Evolutionary conservation across 345 rosid species (phyloP), one percentile per base, ranked within the genome.

Genomic region (Hibiscus syriacus): DNA sequence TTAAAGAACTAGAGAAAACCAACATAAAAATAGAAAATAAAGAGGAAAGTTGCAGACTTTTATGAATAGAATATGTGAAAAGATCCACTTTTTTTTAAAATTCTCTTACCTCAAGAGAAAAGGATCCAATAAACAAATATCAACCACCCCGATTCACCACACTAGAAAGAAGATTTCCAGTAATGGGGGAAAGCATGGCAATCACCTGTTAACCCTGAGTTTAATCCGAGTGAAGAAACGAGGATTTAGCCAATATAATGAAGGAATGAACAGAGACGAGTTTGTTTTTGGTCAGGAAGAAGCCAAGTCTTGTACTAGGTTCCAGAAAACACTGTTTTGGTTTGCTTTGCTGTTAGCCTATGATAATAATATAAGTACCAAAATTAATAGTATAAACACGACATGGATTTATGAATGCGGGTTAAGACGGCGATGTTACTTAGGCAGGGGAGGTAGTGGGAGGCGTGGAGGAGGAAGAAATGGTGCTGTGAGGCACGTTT

Each of bases 401-500:
- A 43, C 3, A 43, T 12, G 6, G 3, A 12, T 43, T 43, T 12
- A 2, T n/a, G 17, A 12, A 45, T 45, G 4, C 4, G 19, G 14
- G 4, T 3, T 0, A 0, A 1, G 41, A 36, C 13, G 3, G 5
- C n/a, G 14, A 45, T 14, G 4, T 13, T 45, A 13, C 14, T 13
- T 0, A 45, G 13, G 3, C 34, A 6, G 14, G 22, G 22, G 53
- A 34, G 54, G 64, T 68, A 68, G 76, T 71, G 76, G 74, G 67
- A 46, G 56, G 23, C 25, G 22, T 46, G 76, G 25, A 6, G 50
- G 19, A n/a, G 20, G 34, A 54, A 55, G 19, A n/a, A 63, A 25
- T 64, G 72, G 63, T 46, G 76, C 46, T 52, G 84, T 19, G 72
- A 66, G 72, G 74, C 86, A 76, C 84, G 80, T 76, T 74, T 63